A percentile compares a stretch with the other conserved stretches of the same genome.
phyloP scores from a whole-genome alignment of 2,329 filamentous ascomycete species.

The Tolypocladium tundrense region DNA sequence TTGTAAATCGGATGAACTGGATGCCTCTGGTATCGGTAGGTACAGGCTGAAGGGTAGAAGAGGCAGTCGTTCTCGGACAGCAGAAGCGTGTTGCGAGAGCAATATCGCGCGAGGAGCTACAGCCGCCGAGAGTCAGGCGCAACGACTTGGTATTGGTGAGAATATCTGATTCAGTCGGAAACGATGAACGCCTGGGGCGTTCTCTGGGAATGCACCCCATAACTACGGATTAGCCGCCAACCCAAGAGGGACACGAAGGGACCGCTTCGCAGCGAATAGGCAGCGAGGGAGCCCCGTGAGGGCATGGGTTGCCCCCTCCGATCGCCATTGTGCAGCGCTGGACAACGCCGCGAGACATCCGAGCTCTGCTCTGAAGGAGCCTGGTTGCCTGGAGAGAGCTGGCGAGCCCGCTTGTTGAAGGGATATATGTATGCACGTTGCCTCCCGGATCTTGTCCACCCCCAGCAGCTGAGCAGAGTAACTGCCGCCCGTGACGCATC shows the following conservation, averaged over 20 bases:
- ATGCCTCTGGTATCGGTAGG: background rate
- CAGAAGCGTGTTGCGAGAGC: background rate
- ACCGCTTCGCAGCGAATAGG: background rate
- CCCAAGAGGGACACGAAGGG: background rate
- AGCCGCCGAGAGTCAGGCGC: background rate
- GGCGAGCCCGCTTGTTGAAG: background rate
- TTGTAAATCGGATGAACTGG: background rate
- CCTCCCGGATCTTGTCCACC: background rate
- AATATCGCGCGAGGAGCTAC: background rate
- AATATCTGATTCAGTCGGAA: background rate
- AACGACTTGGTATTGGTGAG: background rate
- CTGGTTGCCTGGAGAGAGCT: no score
- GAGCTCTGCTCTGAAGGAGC: background rate
- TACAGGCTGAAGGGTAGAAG: background rate
- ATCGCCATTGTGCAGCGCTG: background rate
- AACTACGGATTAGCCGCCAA: background rate
- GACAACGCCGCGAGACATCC: background rate
- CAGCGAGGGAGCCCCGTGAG: background rate
- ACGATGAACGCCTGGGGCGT: background rate
- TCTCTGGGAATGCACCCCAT: background rate
- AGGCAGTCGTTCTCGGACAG: background rate
- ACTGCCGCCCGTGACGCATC: background rate
- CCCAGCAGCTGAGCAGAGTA: no score
- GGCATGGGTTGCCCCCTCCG: background rate
- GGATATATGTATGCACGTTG: background rate